phyloP scores from a whole-genome alignment of 1,284 basidiomycete genomes.

The Ustilago lituana region DNA sequence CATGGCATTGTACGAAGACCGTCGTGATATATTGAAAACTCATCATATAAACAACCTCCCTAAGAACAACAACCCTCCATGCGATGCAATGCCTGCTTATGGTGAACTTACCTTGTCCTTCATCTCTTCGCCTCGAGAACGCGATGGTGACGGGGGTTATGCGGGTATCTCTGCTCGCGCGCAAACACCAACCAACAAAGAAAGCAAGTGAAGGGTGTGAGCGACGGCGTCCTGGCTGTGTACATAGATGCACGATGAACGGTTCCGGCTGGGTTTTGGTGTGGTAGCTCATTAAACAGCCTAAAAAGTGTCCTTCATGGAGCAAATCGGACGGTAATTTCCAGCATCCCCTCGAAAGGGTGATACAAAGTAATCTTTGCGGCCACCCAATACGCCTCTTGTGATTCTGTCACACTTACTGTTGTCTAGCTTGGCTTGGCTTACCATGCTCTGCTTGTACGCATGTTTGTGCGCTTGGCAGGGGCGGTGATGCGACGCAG shows the following conservation, averaged over 20 bases:
- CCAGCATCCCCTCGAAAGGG: constrained; percentile 48
- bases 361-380: constrained; percentile 44
- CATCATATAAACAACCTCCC: constrained; percentile 24
- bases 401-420: constrained; percentile 17
- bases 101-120: too few relatives aligned
- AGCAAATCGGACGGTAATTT: constrained; percentile 64
- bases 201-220: too few relatives aligned
- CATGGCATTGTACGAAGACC: constrained; percentile 61
- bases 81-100: too few relatives aligned
- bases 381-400: neutral
- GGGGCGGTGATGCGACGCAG: neutral
- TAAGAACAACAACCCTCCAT: neutral
- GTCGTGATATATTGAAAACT: constrained; percentile 58
- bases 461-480: too few relatives aligned
- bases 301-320: constrained; percentile 55
- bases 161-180: too few relatives aligned
- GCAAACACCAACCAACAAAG: neutral
- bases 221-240: too few relatives aligned
- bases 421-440: neutral
- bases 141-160: too few relatives aligned
- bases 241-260: too few relatives aligned
- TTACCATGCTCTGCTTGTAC: too few relatives aligned
- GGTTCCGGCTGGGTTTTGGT: too few relatives aligned
- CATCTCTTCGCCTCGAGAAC: too few relatives aligned
- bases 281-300: constrained; percentile 60